Conservation (phyloP, 352 stramenopile genomes). For the Phytophthora hybrid region DNA sequence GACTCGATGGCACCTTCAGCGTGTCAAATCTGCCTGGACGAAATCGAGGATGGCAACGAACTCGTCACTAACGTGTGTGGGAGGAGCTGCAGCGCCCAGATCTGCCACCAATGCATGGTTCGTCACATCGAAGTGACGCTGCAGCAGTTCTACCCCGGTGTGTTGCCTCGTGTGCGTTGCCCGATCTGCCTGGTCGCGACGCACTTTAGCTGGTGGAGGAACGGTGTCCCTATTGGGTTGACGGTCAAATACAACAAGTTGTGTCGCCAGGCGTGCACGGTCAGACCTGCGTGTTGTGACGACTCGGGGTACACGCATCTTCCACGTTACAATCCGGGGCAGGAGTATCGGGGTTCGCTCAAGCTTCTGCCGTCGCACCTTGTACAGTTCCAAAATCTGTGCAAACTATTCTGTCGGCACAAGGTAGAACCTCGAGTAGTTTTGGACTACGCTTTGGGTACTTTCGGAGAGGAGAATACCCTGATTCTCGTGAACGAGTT, state of each 20-base stretch:
- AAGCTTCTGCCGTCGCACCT: conserved; percentile 25
- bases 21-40: conserved; percentile 55
- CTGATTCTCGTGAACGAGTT: conserved; percentile 20
- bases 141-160: conserved; percentile 35
- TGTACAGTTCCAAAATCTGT: conserved; percentile 20
- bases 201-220: conserved; percentile 30
- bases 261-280: conserved; percentile 30
- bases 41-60: conserved; percentile 5
- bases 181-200: conserved; percentile 37
- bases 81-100: conserved; percentile 22
- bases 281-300: conserved; percentile 45
- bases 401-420: conserved; percentile 34
- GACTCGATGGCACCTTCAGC: conserved; percentile 15
- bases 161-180: conserved; percentile 42
- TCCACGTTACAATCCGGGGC: conserved; percentile 6
- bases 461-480: conserved; percentile 28
- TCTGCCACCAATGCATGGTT: conserved; percentile 37
- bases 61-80: conserved; percentile 23
- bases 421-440: conserved; percentile 24
- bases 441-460: conserved; percentile 31
- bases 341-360: background rate
- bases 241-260: conserved; percentile 25
- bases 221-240: background rate
- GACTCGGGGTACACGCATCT: conserved; percentile 49
- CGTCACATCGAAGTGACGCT: conserved; percentile 38